phyloP scores from a whole-genome alignment of 306 rosid genomes.

The Abrus precatorius region DNA sequence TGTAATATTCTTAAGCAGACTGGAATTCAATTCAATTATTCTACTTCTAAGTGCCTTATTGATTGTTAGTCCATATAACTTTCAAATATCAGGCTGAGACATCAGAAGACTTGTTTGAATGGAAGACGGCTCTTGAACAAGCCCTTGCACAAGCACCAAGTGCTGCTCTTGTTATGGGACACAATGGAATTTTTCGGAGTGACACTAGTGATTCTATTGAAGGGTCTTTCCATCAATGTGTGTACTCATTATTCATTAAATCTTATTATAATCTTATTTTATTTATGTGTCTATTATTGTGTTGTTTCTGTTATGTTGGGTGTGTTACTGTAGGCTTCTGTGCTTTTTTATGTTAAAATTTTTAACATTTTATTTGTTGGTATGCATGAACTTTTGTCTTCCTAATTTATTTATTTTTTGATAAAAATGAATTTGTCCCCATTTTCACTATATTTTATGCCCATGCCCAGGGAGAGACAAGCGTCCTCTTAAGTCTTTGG shows the following conservation, averaged over 20 bases:
- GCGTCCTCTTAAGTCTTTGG: constrained; percentile 94
- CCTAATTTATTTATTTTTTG: background rate
- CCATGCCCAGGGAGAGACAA: constrained; percentile 84
- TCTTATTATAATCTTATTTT: constrained; percentile 37
- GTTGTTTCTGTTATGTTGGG: background rate
- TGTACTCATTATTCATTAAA: constrained; percentile 48
- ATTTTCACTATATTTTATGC: constrained; percentile 36
- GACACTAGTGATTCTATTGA: constrained; percentile 87
- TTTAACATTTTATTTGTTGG: constrained; percentile 16
- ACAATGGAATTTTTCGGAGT: constrained; percentile 89
- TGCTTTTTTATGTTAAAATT: background rate
- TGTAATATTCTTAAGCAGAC: constrained; percentile 1
- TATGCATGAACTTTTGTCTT: constrained; percentile 13
- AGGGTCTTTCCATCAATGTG: constrained; percentile 95
- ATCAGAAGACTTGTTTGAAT: constrained; percentile 91
- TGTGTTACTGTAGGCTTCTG: constrained; percentile 23
- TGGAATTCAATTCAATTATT: background rate
- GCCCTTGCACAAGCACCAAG: constrained; percentile 99
- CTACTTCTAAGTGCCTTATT: constrained; percentile 25
- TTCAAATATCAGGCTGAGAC: constrained; percentile 85
- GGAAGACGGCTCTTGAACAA: constrained; percentile 97
- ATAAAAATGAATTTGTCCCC: background rate
- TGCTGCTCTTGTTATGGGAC: constrained; percentile 99
- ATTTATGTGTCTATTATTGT: background rate
- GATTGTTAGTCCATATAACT: constrained; percentile 1